Evolutionary conservation across 73 alveolate species (phyloP).

Genomic region (Paramecium octaurelia): DNA sequence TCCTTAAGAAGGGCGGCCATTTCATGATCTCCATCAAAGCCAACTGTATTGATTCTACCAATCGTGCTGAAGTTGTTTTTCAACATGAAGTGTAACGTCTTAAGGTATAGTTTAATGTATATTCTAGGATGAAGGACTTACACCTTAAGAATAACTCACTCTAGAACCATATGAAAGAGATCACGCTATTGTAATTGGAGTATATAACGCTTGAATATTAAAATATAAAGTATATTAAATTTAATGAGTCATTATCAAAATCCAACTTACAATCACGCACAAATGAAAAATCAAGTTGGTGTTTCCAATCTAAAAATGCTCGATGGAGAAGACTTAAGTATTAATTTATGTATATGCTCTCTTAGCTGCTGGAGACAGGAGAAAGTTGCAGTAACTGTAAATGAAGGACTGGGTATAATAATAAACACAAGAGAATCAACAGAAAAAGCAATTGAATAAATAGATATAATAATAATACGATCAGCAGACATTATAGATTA

Average conservation of each 20-base stretch:
- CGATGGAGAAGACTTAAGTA: conserved; percentile 48
- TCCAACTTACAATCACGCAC: conserved; percentile 33
- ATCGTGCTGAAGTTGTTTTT: conserved; percentile 97
- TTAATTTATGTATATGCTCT: neutral
- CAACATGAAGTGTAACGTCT: conserved; percentile 85
- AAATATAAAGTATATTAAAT: conserved; percentile 15
- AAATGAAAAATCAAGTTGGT: conserved; percentile 33
- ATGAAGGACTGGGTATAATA: conserved; percentile 73
- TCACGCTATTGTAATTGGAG: conserved; percentile 98
- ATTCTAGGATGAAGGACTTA: conserved; percentile 85
- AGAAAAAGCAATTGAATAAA: conserved; percentile 20
- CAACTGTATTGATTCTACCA: conserved; percentile 99
- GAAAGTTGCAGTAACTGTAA: conserved; percentile 47
- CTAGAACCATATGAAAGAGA: conserved; percentile 99
- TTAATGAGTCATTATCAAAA: conserved; percentile 35
- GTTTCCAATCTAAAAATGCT: conserved; percentile 39
- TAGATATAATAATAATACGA: conserved; percentile 61
- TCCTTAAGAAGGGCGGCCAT: conserved; percentile 95
- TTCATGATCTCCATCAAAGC: conserved; percentile 96
- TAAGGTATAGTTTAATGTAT: conserved; percentile 26
- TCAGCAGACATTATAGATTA: conserved; percentile 61
- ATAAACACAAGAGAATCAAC: conserved; percentile 68
- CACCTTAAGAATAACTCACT: conserved; percentile 93
- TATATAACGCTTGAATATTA: conserved; percentile 81
- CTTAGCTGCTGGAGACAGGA: conserved; percentile 51